phyloP scores from a whole-genome alignment of 78 protist species.

The Anaeramoeba flamelloides region DNA sequence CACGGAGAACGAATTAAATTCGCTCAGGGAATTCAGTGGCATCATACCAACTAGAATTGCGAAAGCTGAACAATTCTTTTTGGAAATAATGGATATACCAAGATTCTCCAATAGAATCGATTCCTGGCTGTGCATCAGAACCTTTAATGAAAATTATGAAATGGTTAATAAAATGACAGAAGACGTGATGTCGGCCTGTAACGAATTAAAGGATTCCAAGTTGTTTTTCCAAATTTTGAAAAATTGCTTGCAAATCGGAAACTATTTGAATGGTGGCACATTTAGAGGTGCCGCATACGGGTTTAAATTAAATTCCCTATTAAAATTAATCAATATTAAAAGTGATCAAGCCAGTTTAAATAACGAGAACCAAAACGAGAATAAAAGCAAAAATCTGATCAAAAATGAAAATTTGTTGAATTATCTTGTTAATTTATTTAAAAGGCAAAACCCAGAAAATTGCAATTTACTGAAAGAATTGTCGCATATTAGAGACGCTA shows the following conservation, averaged over 20 bases:
- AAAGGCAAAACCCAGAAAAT: too few species aligned
- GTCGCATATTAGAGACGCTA: too few species aligned
- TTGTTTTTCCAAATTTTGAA: neutral
- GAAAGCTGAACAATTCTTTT: neutral
- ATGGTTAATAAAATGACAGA: neutral
- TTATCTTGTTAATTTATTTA: too few species aligned
- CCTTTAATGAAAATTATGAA: neutral
- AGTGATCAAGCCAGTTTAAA: too few species aligned
- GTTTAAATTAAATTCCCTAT: neutral
- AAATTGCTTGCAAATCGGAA: neutral
- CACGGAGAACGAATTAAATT: neutral
- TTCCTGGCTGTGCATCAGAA: neutral
- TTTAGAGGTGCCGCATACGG: neutral
- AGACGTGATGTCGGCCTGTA: neutral
- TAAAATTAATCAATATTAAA: neutral
- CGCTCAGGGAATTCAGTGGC: neutral
- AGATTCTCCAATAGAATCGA: neutral
- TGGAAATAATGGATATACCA: neutral
- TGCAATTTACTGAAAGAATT: too few species aligned
- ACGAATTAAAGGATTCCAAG: neutral
- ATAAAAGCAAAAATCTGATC: too few species aligned
- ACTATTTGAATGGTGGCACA: neutral
- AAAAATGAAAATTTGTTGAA: too few species aligned
- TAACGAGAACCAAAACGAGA: too few species aligned
- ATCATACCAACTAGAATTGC: neutral